Conservation (phyloP, 495 filamentous ascomycete species). For the Hypoxylon cercidicola region DNA sequence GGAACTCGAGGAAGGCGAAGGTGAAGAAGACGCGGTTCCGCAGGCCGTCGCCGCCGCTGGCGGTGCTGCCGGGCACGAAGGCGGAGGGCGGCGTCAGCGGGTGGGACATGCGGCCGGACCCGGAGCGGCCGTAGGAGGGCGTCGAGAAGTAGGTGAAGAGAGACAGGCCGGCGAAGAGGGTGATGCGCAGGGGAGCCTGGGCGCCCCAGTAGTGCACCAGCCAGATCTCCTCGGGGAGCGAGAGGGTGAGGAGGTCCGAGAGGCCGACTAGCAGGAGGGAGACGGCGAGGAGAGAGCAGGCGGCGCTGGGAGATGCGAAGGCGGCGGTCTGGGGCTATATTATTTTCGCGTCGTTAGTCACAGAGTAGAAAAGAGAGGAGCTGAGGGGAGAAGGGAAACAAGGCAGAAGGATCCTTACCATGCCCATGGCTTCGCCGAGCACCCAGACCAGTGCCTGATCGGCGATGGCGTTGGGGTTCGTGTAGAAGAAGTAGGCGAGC, state of each 20-base stretch:
- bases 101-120: slow-evolving; percentile 41
- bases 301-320: slow-evolving; percentile 70
- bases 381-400: slow-evolving; percentile 3
- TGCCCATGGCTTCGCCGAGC: slow-evolving; percentile 81
- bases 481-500: slow-evolving; percentile 83
- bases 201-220: slow-evolving; percentile 71
- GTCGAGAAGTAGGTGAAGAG: slow-evolving; percentile 74
- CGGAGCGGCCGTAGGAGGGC: slow-evolving; percentile 44
- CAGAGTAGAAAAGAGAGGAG: neutral
- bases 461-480: slow-evolving; percentile 71
- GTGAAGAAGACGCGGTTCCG: slow-evolving; percentile 86
- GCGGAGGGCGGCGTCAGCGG: slow-evolving; percentile 26
- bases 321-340: slow-evolving; percentile 58
- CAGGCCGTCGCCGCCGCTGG: slow-evolving; percentile 65
- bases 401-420: slow-evolving; percentile 61
- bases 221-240: slow-evolving; percentile 74
- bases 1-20: slow-evolving; percentile 84
- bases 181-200: slow-evolving; percentile 73
- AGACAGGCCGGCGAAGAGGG: slow-evolving; percentile 71
- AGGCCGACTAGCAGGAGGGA: slow-evolving; percentile 73
- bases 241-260: slow-evolving; percentile 77
- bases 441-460: slow-evolving; percentile 86
- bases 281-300: slow-evolving; percentile 76
- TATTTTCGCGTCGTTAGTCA: slow-evolving; percentile 16
- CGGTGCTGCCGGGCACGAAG: slow-evolving; percentile 26